phyloP scores from a whole-genome alignment of 192 early-diverging fungal genomes.

The Coemansia sp. region DNA sequence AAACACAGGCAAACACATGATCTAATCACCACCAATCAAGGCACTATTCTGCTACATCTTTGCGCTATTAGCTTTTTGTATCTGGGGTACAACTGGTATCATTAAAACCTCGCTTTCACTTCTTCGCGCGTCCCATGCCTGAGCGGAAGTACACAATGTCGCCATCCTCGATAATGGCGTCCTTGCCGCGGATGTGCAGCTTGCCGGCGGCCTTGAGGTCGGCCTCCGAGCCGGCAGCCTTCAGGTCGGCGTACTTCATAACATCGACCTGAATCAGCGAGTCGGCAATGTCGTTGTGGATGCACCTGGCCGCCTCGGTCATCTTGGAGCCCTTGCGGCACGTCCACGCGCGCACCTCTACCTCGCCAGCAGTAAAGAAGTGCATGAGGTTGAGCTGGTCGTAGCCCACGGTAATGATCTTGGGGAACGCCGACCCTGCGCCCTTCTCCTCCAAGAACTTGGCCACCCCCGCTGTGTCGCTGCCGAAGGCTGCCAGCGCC shows the following conservation, averaged over 20 bases:
- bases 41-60: not conserved
- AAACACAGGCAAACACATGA: not conserved
- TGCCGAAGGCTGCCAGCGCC: slow-evolving; percentile 49
- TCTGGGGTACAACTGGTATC: too few species aligned
- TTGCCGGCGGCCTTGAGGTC: slow-evolving; percentile 91
- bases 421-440: slow-evolving; percentile 75
- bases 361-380: slow-evolving; percentile 90
- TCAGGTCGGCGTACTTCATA: slow-evolving; percentile 84
- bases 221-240: slow-evolving; percentile 76
- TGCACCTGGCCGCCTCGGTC: slow-evolving; percentile 89
- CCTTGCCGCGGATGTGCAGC: slow-evolving; percentile 88
- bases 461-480: slow-evolving; percentile 58
- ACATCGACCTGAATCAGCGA: slow-evolving; percentile 95
- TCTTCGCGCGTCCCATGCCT: slow-evolving; percentile 45
- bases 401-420: slow-evolving; percentile 93
- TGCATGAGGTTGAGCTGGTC: slow-evolving; percentile 81
- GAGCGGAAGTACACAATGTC: slow-evolving; percentile 82
- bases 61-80: too few species aligned
- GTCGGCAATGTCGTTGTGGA: slow-evolving; percentile 83
- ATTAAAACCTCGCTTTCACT: too few species aligned
- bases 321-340: slow-evolving; percentile 79
- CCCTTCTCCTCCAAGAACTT: slow-evolving; percentile 64
- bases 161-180: slow-evolving; percentile 89
- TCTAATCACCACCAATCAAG: not conserved
- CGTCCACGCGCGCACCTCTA: slow-evolving; percentile 94